These are phyloP conservation scores for Collybiopsis confluens DNA, from an alignment of 768 basidiomycete species.

Conservation along the genomic window DNA sequence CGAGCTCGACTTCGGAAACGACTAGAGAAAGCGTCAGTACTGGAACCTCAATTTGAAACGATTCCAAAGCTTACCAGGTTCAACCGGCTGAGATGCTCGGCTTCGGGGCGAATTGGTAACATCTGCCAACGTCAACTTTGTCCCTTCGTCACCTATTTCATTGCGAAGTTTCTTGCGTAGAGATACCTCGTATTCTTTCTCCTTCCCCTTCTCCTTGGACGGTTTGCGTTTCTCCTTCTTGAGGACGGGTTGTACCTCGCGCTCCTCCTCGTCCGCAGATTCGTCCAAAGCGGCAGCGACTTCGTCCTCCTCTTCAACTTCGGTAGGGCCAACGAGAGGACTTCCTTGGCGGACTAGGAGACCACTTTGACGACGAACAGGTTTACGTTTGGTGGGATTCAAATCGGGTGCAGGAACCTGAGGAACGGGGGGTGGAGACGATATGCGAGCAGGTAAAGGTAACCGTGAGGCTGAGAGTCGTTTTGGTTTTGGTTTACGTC, in stretches of 20 bases:
- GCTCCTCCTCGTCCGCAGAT: slow-evolving; percentile 27
- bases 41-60: background rate
- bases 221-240: slow-evolving; percentile 41
- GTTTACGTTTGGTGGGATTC: slow-evolving; percentile 28
- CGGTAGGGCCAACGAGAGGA: slow-evolving; percentile 66
- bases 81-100: slow-evolving; percentile 41
- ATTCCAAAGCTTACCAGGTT: slow-evolving; percentile 29
- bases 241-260: slow-evolving; percentile 24
- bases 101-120: slow-evolving; percentile 53
- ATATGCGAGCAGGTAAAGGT: slow-evolving; percentile 41
- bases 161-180: slow-evolving; percentile 6
- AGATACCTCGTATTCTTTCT: slow-evolving; percentile 19
- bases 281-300: slow-evolving; percentile 33
- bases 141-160: slow-evolving; percentile 22
- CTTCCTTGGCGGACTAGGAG: slow-evolving; percentile 61
- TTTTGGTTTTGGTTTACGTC: slow-evolving; percentile 36
- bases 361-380: slow-evolving; percentile 47
- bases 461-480: slow-evolving; percentile 45
- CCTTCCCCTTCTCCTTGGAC: slow-evolving; percentile 37
- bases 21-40: slow-evolving; percentile 9
- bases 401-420: slow-evolving; percentile 18
- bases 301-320: slow-evolving; percentile 54
- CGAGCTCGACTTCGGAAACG: slow-evolving; percentile 15
- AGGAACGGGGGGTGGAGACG: slow-evolving; percentile 37
- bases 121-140: slow-evolving; percentile 55